Evolutionary conservation across 2,329 filamentous ascomycete genomes (phyloP), one percentile per base, ranked within the genome.

Genomic region (Claviceps sp.): DNA sequence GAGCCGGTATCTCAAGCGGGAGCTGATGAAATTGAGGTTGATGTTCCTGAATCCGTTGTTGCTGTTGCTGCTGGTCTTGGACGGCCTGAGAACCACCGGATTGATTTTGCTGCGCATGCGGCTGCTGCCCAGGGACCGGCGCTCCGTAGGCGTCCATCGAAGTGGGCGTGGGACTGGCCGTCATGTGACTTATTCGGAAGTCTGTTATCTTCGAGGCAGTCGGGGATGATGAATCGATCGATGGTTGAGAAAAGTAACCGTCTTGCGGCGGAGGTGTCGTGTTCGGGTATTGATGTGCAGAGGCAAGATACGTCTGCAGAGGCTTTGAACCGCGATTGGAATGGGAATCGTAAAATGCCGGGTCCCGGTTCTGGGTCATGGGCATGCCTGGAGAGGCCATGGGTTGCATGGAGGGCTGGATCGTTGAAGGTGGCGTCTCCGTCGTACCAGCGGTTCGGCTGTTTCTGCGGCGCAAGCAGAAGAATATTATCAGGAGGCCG

Each of bases 391-490:
- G 37, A 37, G 52, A 47, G 38, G 37, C 47, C 14, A 42, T 38
- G 14, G 48, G 48, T n/a, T 48, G 45, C 51, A 49, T 48, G 37
- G 51, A 48, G 14, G 51, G 41, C 18, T 51, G 45, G 26, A 47
- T 48, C 4, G 20, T 40, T 18, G 50, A 47, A 48, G 50, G 52
- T 9, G 30, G 3, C 20, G 47, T 37, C n/a, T 51, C 44, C 20
- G 50, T 42, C 41, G 52, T 30, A 38, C 57, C 50, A 16, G 54
- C 37, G 24, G 22, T 38, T 20, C 56, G 34, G 47, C 59, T 57
- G 52, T 63, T 61, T 56, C 60, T 66, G 41, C 52, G 57, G 52
- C 66, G 61, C 48, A 68, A 57, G 52, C 65, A 54, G 54, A 70
- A 60, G 53, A 63, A 63, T 8, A 62, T 53, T n/a, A 58, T 62